Evolutionary conservation across 257 asterid species (phyloP).

Genomic region (Rauvolfia tetraphylla): DNA sequence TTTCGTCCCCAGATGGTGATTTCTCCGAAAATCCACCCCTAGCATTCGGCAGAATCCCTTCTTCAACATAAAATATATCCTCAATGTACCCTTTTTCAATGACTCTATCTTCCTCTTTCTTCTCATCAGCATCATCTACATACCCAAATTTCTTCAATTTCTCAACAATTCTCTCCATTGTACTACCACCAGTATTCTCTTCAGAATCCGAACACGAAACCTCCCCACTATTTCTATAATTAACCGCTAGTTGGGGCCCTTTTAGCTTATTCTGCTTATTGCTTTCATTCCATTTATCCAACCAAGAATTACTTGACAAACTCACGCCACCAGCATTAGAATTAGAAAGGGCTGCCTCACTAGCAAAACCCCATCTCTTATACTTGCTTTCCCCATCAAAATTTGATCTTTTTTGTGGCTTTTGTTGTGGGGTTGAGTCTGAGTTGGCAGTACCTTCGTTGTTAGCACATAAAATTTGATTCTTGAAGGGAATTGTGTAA

Average conservation of each 20-base stretch:
- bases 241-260: constrained; percentile 45
- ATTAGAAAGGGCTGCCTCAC: constrained; percentile 16
- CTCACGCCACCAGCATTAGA: constrained; percentile 22
- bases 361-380: constrained; percentile 22
- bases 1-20: constrained; percentile 56
- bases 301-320: constrained; percentile 56
- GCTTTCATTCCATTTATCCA: constrained; percentile 60
- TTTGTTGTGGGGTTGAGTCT: constrained; percentile 27
- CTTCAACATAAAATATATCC: constrained; percentile 78
- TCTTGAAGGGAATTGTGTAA: constrained; percentile 42
- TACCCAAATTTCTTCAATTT: constrained; percentile 87
- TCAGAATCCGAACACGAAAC: constrained; percentile 67
- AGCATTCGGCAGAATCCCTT: constrained; percentile 70
- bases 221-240: constrained; percentile 56
- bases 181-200: constrained; percentile 65
- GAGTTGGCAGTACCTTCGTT: constrained; percentile 21
- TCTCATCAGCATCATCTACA: constrained; percentile 54
- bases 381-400: constrained; percentile 30
- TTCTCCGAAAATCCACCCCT: constrained; percentile 75
- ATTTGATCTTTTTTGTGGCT: constrained; percentile 36
- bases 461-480: constrained; percentile 27
- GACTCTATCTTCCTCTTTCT: constrained; percentile 30
- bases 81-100: constrained; percentile 77
- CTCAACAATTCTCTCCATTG: constrained; percentile 90
- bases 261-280: constrained; percentile 27